A percentile compares a stretch with the other conserved stretches of the same genome.
These are phyloP conservation scores for Argentina anserina DNA, from an alignment of 306 rosid genomes.

Conservation along the genomic window DNA sequence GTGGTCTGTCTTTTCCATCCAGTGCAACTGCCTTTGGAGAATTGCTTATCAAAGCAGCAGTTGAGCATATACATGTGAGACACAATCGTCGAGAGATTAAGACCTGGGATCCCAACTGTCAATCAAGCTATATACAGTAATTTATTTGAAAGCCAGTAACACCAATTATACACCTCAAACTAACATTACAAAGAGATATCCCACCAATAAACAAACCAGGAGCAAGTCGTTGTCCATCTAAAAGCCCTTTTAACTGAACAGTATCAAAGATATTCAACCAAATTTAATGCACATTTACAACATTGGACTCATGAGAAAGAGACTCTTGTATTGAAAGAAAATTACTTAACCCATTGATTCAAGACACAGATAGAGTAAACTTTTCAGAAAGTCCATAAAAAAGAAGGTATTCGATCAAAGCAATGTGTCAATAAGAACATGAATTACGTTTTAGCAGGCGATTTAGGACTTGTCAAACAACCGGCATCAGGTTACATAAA, in stretches of 20 bases:
- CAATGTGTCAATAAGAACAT: not conserved
- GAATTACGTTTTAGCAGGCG: not conserved
- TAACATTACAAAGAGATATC: not conserved
- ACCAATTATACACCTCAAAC: not conserved
- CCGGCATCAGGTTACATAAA: not conserved
- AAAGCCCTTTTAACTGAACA: not conserved
- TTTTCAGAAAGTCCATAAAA: not conserved
- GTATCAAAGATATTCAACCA: not conserved
- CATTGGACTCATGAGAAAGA: not conserved
- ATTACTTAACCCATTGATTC: not conserved
- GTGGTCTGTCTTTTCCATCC: conserved; percentile 58
- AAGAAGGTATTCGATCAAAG: not conserved
- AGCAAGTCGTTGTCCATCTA: not conserved
- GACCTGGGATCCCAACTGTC: conserved; percentile 39
- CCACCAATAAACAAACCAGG: not conserved
- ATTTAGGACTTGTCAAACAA: not conserved
- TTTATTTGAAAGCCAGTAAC: not conserved
- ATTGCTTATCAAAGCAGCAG: conserved; percentile 39
- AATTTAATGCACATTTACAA: not conserved
- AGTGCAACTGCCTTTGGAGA: conserved; percentile 45
- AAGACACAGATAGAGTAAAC: not conserved
- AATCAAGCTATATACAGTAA: too few species aligned
- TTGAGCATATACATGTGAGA: conserved; percentile 67
- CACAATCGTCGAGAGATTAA: conserved; percentile 63
- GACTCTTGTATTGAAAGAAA: not conserved